Conservation (phyloP, 345 rosid species). For the Citrus mangshanensis region DNA sequence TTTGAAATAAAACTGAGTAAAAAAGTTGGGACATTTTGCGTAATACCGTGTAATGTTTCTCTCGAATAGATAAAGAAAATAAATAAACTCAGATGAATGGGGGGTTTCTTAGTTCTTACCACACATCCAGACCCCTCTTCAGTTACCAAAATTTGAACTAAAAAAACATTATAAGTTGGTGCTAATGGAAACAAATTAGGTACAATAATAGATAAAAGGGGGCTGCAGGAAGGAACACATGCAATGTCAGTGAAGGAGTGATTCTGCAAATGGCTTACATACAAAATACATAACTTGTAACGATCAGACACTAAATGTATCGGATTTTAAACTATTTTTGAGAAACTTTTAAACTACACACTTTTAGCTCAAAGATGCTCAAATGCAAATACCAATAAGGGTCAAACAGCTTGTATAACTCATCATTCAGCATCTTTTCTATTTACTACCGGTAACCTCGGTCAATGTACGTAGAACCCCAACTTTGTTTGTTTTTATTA, state of each 20-base stretch:
- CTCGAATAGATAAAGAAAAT: neutral
- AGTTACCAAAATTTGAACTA: neutral
- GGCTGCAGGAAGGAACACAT: slow-evolving; percentile 19
- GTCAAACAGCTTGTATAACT: neutral
- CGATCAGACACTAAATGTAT: neutral
- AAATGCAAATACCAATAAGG: no score
- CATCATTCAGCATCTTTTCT: neutral
- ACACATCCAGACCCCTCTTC: neutral
- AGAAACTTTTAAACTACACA: neutral
- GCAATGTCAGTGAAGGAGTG: slow-evolving; percentile 11
- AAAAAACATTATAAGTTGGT: neutral
- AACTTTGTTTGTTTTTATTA: no score
- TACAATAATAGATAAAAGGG: neutral
- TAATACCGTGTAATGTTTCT: neutral
- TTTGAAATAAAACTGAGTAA: neutral
- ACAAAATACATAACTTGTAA: neutral
- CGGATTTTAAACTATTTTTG: neutral
- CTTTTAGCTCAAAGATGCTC: neutral
- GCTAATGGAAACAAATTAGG: slow-evolving; percentile 4
- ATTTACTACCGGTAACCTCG: neutral
- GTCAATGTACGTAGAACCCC: no score
- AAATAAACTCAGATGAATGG: neutral
- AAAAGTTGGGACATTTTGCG: neutral
- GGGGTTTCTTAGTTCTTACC: neutral
- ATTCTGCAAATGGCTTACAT: neutral